Evolutionary conservation across 202 grass and related monocot genomes (phyloP).

Genomic region (Elaeis oleifera): DNA sequence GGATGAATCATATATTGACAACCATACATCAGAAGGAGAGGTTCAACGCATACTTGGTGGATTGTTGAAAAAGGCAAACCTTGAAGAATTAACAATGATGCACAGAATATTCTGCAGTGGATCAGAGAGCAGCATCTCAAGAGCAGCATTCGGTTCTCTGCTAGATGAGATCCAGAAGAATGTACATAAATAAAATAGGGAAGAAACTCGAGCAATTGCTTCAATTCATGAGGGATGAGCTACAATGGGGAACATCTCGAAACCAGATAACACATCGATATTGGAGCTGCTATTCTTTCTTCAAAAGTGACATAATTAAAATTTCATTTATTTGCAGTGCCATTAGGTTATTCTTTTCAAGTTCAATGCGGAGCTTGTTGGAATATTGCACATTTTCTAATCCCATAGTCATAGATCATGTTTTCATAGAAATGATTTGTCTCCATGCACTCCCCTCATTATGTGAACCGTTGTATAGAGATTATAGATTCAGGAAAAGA

Average conservation of each 20-base stretch:
- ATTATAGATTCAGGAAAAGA: too few relatives aligned
- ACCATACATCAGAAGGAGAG: constrained; percentile 33
- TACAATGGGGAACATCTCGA: constrained; percentile 19
- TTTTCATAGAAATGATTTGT: too few relatives aligned
- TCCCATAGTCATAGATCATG: too few relatives aligned
- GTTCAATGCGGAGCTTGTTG: too few relatives aligned
- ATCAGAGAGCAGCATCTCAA: constrained; percentile 31
- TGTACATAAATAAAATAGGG: constrained; percentile 34
- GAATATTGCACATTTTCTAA: too few relatives aligned
- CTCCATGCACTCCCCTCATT: too few relatives aligned
- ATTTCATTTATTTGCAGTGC: background rate
- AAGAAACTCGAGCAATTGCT: constrained; percentile 17
- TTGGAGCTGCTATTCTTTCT: constrained; percentile 10
- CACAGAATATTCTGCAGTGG: constrained; percentile 33
- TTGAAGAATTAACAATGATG: constrained; percentile 37
- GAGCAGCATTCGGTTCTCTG: constrained; percentile 17
- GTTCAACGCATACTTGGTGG: constrained; percentile 19
- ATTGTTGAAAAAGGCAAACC: constrained; percentile 42
- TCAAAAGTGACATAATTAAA: constrained; percentile 16
- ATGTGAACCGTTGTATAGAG: too few relatives aligned
- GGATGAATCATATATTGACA: constrained; percentile 22
- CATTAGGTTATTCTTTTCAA: too few relatives aligned
- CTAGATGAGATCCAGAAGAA: constrained; percentile 35
- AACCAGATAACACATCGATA: background rate
- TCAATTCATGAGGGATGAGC: constrained; percentile 7